These are phyloP conservation scores for Cadophora luteo-olivacea DNA, from an alignment of 2,329 filamentous ascomycete genomes.

Conservation along the genomic window DNA sequence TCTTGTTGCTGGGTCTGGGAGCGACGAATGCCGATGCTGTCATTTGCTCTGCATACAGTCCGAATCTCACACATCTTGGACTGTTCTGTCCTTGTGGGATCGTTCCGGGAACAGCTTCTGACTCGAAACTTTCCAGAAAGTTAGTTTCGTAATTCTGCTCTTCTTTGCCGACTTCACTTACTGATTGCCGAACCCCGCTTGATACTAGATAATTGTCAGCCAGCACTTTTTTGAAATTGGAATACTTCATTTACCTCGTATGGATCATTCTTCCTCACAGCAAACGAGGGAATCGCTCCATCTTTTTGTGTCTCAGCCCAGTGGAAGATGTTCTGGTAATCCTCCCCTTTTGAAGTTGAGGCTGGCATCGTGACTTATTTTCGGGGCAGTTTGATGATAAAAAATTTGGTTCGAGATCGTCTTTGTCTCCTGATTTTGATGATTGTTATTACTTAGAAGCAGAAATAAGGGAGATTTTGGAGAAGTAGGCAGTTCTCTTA, in stretches of 20 bases:
- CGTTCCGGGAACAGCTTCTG: constrained; percentile 51
- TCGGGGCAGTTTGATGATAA: background rate
- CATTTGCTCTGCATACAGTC: constrained; percentile 53
- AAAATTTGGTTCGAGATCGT: background rate
- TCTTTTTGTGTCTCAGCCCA: constrained; percentile 68
- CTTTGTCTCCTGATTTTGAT: too few species aligned
- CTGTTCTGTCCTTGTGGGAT: constrained; percentile 51
- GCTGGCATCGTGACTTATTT: constrained; percentile 12
- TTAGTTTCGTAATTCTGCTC: background rate
- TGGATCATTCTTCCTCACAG: constrained; percentile 58
- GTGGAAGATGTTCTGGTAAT: constrained; percentile 59
- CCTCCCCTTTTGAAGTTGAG: constrained; percentile 26
- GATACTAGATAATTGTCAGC: constrained; percentile 50
- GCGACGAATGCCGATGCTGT: constrained; percentile 53
- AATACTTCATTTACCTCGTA: constrained; percentile 51
- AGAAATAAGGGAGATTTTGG: background rate
- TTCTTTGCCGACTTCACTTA: constrained; percentile 21
- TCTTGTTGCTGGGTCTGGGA: constrained; percentile 48
- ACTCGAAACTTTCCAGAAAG: constrained; percentile 48
- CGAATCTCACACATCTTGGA: constrained; percentile 50
- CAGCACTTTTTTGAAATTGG: constrained; percentile 7
- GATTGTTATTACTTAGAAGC: background rate
- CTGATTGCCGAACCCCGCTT: constrained; percentile 59
- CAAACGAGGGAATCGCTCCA: constrained; percentile 60
- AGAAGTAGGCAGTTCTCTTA: background rate